These are phyloP conservation scores for Colletotrichum liriopes DNA, from an alignment of 2,329 filamentous ascomycete species.

Conservation along the genomic window DNA sequence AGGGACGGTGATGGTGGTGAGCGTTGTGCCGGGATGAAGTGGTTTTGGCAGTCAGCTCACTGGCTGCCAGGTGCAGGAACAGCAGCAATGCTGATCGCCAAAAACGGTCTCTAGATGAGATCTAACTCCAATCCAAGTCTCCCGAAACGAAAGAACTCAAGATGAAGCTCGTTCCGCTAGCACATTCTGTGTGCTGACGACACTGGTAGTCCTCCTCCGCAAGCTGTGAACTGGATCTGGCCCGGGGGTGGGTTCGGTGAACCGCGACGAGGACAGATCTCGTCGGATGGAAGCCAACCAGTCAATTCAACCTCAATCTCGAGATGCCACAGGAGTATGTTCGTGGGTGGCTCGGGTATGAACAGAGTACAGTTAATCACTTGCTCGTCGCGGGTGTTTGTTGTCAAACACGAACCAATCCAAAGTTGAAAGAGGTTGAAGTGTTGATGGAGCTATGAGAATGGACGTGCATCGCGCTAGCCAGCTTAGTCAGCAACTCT, in stretches of 20 bases:
- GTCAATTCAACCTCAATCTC: background rate
- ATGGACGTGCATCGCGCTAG: conserved; percentile 30
- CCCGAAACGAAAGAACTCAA: background rate
- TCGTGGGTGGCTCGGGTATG: background rate
- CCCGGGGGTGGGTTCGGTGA: conserved; percentile 24
- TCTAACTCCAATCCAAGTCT: background rate
- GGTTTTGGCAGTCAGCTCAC: background rate
- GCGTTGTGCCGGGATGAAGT: background rate
- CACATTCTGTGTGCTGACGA: conserved; percentile 30
- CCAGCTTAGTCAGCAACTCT: conserved; percentile 27
- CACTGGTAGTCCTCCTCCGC: conserved; percentile 20
- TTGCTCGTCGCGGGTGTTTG: conserved; percentile 31
- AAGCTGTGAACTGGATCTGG: conserved; percentile 35
- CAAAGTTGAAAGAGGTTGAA: conserved; percentile 39
- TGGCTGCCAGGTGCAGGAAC: conserved; percentile 7
- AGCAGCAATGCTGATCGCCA: background rate
- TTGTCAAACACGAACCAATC: conserved; percentile 9
- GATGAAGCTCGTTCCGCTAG: background rate
- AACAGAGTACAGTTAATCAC: background rate
- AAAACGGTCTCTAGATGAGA: background rate
- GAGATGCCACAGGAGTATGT: background rate
- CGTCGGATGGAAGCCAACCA: background rate
- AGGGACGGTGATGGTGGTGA: background rate
- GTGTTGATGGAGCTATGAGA: conserved; percentile 28
- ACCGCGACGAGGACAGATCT: background rate